phyloP scores from a whole-genome alignment of 1,284 basidiomycete species.

The Ganoderma sinense region DNA sequence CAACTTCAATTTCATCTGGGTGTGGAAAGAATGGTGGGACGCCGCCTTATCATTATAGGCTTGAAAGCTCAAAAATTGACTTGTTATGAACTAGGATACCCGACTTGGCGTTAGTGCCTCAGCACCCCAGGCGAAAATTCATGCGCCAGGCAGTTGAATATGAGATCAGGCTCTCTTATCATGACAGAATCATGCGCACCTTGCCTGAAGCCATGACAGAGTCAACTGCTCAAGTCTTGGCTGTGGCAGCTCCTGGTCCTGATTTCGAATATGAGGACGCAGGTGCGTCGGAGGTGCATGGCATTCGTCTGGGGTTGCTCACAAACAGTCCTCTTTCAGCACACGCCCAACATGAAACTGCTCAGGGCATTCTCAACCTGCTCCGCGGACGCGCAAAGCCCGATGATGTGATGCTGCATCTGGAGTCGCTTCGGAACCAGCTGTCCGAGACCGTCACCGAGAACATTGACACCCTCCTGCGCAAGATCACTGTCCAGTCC shows the following conservation, averaged over 20 bases:
- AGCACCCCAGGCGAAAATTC: constrained; percentile 89
- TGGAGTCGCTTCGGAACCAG: constrained; percentile 73
- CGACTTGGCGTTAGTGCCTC: constrained; percentile 73
- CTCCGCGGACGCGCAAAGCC: constrained; percentile 81
- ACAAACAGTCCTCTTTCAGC: constrained; percentile 47
- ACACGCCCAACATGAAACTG: constrained; percentile 82
- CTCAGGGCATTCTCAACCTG: constrained; percentile 81
- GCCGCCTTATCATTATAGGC: constrained; percentile 34
- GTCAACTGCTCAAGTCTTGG: constrained; percentile 70
- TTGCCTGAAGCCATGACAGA: constrained; percentile 85
- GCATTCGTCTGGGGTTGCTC: background rate
- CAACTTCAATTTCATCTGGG: constrained; percentile 98
- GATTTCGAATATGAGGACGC: constrained; percentile 85
- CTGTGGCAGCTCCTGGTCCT: constrained; percentile 82
- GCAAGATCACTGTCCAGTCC: constrained; percentile 88
- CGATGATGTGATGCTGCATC: constrained; percentile 81
- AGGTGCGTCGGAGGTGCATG: constrained; percentile 29
- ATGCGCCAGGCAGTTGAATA: constrained; percentile 90
- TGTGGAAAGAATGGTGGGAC: constrained; percentile 97
- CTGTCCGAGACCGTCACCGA: constrained; percentile 63
- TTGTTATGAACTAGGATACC: constrained; percentile 72
- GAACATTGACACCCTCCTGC: constrained; percentile 72
- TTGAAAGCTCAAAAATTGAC: background rate
- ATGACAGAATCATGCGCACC: constrained; percentile 91
- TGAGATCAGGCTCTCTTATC: constrained; percentile 93